These are phyloP conservation scores for Dujonia santamariae DNA, from an alignment of 1,139 yeast genomes.

Conservation along the genomic window DNA sequence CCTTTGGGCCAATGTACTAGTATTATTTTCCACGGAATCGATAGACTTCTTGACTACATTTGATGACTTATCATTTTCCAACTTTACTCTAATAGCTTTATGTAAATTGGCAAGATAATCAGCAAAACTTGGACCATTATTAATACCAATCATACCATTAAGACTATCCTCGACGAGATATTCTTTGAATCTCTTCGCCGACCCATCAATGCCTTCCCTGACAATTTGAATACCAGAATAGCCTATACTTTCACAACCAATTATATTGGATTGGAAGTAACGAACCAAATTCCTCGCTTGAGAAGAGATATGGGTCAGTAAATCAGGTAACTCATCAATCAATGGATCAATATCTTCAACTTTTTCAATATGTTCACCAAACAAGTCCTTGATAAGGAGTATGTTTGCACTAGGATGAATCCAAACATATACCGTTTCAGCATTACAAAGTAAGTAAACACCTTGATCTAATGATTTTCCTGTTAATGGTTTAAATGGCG, in stretches of 20 bases:
- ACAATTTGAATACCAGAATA: slow-evolving; percentile 55
- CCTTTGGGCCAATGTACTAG: slow-evolving; percentile 9
- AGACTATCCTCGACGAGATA: slow-evolving; percentile 69
- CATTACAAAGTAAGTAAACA: slow-evolving; percentile 74
- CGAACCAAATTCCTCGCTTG: slow-evolving; percentile 65
- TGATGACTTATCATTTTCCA: slow-evolving; percentile 40
- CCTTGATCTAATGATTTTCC: slow-evolving; percentile 61
- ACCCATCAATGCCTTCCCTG: slow-evolving; percentile 63
- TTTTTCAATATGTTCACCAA: slow-evolving; percentile 53
- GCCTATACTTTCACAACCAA: slow-evolving; percentile 27
- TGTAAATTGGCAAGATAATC: slow-evolving; percentile 65
- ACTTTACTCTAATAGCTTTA: slow-evolving; percentile 52
- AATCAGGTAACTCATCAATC: slow-evolving; percentile 64
- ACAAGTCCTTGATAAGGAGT: slow-evolving; percentile 65
- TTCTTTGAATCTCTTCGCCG: slow-evolving; percentile 56
- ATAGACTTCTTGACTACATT: slow-evolving; percentile 24
- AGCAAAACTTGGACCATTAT: slow-evolving; percentile 50
- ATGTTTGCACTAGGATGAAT: slow-evolving; percentile 71
- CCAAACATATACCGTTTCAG: slow-evolving; percentile 61
- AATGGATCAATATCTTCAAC: slow-evolving; percentile 46
- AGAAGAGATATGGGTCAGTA: slow-evolving; percentile 65
- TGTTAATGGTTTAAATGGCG: slow-evolving; percentile 45
- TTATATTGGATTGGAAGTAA: slow-evolving; percentile 43
- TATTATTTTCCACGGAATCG: slow-evolving; percentile 19
- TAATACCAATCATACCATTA: slow-evolving; percentile 23